These are phyloP conservation scores for Penicillium canariense DNA, from an alignment of 495 filamentous ascomycete genomes.

Conservation along the genomic window DNA sequence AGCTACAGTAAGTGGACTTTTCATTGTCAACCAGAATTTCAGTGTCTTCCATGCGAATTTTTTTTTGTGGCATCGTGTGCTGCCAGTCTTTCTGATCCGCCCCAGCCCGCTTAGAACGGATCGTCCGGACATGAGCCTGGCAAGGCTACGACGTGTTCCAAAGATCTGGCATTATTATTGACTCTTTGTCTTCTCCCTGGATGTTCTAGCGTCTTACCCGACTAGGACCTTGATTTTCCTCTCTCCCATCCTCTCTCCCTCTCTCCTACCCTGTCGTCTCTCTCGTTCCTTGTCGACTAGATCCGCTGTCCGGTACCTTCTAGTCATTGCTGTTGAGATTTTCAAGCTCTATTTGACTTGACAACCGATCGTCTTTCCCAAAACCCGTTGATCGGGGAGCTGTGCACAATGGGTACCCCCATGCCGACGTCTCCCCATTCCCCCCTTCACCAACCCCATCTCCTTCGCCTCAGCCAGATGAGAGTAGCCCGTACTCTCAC, in stretches of 20 bases:
- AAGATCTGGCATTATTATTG: slow-evolving; percentile 9
- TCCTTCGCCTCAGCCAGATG: slow-evolving; percentile 24
- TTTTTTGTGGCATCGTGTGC: background rate
- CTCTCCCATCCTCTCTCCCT: background rate
- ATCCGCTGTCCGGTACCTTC: background rate
- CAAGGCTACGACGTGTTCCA: slow-evolving; percentile 10
- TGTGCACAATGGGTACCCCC: slow-evolving; percentile 21
- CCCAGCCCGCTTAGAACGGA: background rate
- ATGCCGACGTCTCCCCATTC: slow-evolving; percentile 26
- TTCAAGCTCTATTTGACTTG: background rate
- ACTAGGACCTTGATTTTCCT: background rate
- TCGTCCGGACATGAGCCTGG: background rate
- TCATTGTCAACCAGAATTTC: background rate
- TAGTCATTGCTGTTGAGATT: background rate
- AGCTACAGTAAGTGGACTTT: background rate
- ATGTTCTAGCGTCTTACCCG: slow-evolving; percentile 6
- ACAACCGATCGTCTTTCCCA: background rate
- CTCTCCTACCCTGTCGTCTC: background rate
- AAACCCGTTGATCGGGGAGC: slow-evolving; percentile 9
- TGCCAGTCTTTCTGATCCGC: background rate
- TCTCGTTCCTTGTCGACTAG: background rate
- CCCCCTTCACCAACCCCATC: slow-evolving; percentile 18
- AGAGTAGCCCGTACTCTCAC: slow-evolving; percentile 22
- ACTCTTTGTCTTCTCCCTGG: slow-evolving; percentile 1
- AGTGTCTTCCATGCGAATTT: background rate